Base-by-base conservation (phyloP, 148 eudicot species). In the Cornus kousa region DNA sequence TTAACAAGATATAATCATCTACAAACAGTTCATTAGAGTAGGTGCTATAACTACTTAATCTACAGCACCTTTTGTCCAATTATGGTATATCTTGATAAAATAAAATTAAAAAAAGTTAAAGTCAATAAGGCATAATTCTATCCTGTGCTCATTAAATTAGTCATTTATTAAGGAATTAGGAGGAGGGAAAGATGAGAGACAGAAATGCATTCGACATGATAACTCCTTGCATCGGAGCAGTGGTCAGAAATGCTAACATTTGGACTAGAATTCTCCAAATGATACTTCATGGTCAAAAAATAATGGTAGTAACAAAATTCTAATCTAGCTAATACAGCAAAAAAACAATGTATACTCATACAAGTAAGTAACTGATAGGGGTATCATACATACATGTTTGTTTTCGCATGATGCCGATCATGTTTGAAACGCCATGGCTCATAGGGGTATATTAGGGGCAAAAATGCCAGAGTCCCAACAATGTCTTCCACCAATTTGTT, bases 341-440 rank as follows among this genome's bases (percentile, higher is more conserved):
- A 72, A 55, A 6, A 62, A 6, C 35, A 24, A 57, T 53, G 57
- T 79, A 35, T 16, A 9, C 32, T 53, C 68, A 31, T 46, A 35
- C 48, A 60, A 22, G 67, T 23, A 73, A 59, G 31, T 33, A 16
- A 67, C 10, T 2, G 16, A 75, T 33, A 71, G 78, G 65, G n/a
- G 80, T 71, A 70, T 69, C 35, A 70, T 55, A 81, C 93, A 75
- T 73, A 93, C 98, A 95, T 95, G 81, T 95, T 95, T 79, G 98
- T 95, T 85, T 93, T 95, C 20, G 97, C 97, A 55, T 95, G 98
- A 85, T 95, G 98, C 79, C 87, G 91, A 76, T 93, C 97, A 77
- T 95, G 96, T 90, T 93, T 93, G 87, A 95, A 93, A 76, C 98
- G 96, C 97, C 98, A 95, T n/a, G 98, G 97, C 85, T 95, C 97